Evolutionary conservation across 257 asterid species (phyloP).

Genomic region (Leonotis leonurus): DNA sequence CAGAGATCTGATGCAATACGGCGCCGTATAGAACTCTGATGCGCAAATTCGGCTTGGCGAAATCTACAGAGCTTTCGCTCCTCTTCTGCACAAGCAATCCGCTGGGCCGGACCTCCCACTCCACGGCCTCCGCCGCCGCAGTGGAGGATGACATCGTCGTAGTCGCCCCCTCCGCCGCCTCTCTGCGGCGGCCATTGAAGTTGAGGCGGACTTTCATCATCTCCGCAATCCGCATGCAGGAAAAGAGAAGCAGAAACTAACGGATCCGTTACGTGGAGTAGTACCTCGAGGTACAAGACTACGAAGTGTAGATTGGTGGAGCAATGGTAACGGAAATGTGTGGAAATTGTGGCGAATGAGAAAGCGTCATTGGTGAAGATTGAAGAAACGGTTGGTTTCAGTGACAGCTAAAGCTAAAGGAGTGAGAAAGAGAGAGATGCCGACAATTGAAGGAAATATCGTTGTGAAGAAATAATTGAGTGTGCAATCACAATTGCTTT

Average conservation of each 20-base stretch:
- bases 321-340: slow-evolving; percentile 16
- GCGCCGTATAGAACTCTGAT: slow-evolving; percentile 44
- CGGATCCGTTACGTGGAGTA: not conserved
- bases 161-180: slow-evolving; percentile 15
- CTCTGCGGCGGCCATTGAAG: slow-evolving; percentile 22
- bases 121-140: slow-evolving; percentile 29
- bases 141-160: slow-evolving; percentile 21
- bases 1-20: slow-evolving; percentile 37
- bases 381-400: slow-evolving; percentile 12
- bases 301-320: slow-evolving; percentile 15
- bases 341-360: slow-evolving; percentile 17
- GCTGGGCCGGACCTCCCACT: slow-evolving; percentile 68
- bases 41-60: slow-evolving; percentile 27
- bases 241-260: not conserved
- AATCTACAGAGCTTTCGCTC: slow-evolving; percentile 16
- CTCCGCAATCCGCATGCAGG: not conserved
- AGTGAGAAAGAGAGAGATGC: slow-evolving; percentile 19
- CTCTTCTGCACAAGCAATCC: slow-evolving; percentile 75
- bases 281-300: slow-evolving; percentile 1
- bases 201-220: slow-evolving; percentile 38
- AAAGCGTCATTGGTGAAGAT: slow-evolving; percentile 2
- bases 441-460: slow-evolving; percentile 37
- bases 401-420: slow-evolving; percentile 35
- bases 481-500: not conserved
- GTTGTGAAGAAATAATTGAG: not conserved